Base-by-base conservation (phyloP, 805 yeast species). In the Metschnikowia orientalis region DNA sequence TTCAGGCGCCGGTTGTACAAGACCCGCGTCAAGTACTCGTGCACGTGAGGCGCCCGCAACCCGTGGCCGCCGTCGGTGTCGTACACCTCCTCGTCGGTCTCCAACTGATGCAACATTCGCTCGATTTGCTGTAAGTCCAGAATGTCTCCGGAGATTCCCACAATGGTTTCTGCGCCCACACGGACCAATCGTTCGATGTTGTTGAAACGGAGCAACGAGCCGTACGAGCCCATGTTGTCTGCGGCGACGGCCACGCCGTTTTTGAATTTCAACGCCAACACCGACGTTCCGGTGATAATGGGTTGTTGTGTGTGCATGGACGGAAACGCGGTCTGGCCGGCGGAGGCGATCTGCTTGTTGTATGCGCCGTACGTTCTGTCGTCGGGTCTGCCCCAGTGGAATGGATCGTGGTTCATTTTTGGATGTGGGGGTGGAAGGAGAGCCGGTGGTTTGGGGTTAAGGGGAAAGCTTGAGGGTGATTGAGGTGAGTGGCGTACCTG, bases 371-470 rank as follows among this genome's bases (percentile, higher is more conserved):
- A 92, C 1, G 79, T 71, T 26, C 74, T 77, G 55, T 83, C 79
- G 23, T 81, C 70, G 38, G 97, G 97, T 63, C 97, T 84, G 14
- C 97, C 98, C 98, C 98, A 90, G 48, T 73, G 71, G 50, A 71
- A 79, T 44, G 96, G 97, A 70, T 83, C 85, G 86, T 92, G 97
- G 53, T 90, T 84, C 98, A 90, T 92, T n/a, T n/a, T n/a, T n/a
- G 28, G 23, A 34, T 35, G 20, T 17, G 40, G 12, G 30, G 16
- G 25, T 23, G 17, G 26, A 11, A 24, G 25, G 23, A n/a, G 19
- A 8, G 18, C 30, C 11, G 25, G 10, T 14, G 28, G 22, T 11
- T 11, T 23, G 20, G 6, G 22, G 14, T 22, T 15, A 18, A 15
- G 26, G 13, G 15, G 15, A n/a, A 14, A 11, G 26, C 26, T 12